Base-by-base conservation (phyloP, 1,139 yeast species). In the Hemisphaericaspora xylofermentans region DNA sequence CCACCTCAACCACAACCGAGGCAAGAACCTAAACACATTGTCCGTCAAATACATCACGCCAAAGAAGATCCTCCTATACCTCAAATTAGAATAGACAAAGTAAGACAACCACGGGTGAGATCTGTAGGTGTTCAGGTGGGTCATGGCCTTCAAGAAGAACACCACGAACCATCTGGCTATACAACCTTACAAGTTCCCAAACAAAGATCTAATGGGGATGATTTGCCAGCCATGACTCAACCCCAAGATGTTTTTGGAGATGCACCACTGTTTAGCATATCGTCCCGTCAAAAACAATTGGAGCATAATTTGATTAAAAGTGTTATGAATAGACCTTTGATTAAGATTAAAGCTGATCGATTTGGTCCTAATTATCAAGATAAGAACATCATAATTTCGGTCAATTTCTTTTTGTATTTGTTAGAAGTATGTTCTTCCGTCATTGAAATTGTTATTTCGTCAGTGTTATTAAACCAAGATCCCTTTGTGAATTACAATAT, bases 301-400 rank as follows among this genome's bases (percentile, higher is more conserved):
- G 73, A 68, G 45, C 52, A 52, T 35, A 58, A 54, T n/a, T 53
- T 70, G 40, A 62, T 70, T 12, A 58, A 53, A 36, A 49, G 50
- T 25, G 73, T 69, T 7, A 68, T 70, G 74, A 64, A 66, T 45
- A 53, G 61, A 19, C 71, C 73, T 0, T 50, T 68, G 29, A 44
- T 61, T 17, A 42, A 57, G 9, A 35, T 58, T 22, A 43, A 42
- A 21, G 49, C 50, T n/a, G 59, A 54, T 31, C 49, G 55, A 14
- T 49, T 52, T 21, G 58, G 58, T 0, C 49, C 48, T 8, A 39
- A 44, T 12, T 57, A 50, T 36, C 49, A 54, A 15, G 58, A 52
- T 8, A 42, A 46, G 34, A 48, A 46, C 10, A 44, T 62, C 16
- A 51, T 54, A 1, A 57, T 71, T 13, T 60, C 73, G 1, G 56